Base-by-base conservation (phyloP, 495 filamentous ascomycete genomes). In the Lophiotrema nucula region DNA sequence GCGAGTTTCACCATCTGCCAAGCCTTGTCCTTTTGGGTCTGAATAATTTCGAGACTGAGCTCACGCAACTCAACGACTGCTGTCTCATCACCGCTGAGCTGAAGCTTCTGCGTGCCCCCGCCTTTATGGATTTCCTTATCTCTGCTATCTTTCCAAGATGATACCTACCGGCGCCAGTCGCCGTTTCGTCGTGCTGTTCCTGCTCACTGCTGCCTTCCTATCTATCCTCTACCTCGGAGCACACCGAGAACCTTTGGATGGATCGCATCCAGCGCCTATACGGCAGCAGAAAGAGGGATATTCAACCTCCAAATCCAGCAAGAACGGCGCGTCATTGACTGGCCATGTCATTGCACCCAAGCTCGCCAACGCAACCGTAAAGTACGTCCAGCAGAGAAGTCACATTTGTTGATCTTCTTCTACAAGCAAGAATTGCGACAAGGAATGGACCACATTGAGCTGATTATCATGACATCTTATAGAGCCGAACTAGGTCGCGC, bases 321-420 rank as follows among this genome's bases (percentile, higher is more conserved):
- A n/a, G n/a, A 47, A 61, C 37, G 59, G 54, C 12, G 72, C 74
- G 23, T 66, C 83, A 47, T 75, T 95, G 47, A 82, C 83, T 50
- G 93, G 93, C 39, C 85, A 81, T 27, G 86, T 86, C 4, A 92
- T 95, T 62, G 92, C 91, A 72, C 88, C 90, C 12, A 90, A 90
- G 65, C 78, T 97, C 23, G 90, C 88, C 67, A 98, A 98, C 71
- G 93, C 87, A 48, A 98, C 93, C 0, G 79, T 83, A 26, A 98
- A 92, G 86, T 88, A 74, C 22, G 78, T 65, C 4, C 31, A 31
- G 37, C 28, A 24, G 31, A 33, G 57, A 57, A 64, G 26, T 50
- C 54, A 56, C 50, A 10, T 43, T 16, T 31, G 21, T 53, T 38
- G 16, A 27, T 44, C 24, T 15, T 39, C 39, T 39, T 49, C 51